These are phyloP conservation scores for Elaeis oleifera DNA, from an alignment of 202 grass and related monocot genomes.

Conservation along the genomic window DNA sequence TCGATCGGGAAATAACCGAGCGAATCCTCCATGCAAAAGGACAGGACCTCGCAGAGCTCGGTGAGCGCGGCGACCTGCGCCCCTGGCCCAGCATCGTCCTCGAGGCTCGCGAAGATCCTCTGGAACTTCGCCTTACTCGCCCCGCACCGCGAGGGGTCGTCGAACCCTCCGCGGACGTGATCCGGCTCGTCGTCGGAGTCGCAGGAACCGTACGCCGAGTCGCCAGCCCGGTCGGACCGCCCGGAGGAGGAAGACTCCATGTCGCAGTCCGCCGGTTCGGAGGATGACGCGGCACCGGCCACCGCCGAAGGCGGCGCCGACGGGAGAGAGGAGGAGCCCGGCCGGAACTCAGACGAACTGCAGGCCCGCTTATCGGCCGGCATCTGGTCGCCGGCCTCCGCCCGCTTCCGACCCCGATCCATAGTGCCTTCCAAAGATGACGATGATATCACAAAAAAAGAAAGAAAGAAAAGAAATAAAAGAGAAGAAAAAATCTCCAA, in stretches of 20 bases:
- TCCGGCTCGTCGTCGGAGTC: conserved; percentile 6
- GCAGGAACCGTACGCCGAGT: conserved; percentile 61
- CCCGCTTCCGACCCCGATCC: conserved; percentile 91
- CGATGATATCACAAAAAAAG: too few species aligned
- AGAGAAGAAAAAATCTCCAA: too few species aligned
- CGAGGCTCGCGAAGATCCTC: conserved; percentile 49
- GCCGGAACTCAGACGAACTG: conserved; percentile 20
- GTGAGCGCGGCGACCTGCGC: conserved; percentile 40
- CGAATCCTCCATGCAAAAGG: conserved; percentile 71
- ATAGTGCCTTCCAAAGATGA: conserved; percentile 19
- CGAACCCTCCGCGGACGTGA: conserved; percentile 15
- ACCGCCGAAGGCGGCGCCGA: conserved; percentile 5
- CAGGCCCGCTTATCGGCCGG: conserved; percentile 90
- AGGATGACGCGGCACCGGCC: conserved; percentile 1
- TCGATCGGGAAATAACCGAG: conserved; percentile 51
- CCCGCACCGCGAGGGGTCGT: conserved; percentile 18
- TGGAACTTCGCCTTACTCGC: conserved; percentile 31
- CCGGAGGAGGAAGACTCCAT: conserved; percentile 61
- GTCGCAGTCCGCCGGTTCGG: conserved; percentile 30
- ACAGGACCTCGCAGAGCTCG: conserved; percentile 90
- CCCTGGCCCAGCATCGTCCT: conserved; percentile 28
- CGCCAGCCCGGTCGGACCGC: conserved; percentile 28
- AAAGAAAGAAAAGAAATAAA: too few species aligned
- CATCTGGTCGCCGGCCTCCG: conserved; percentile 39
- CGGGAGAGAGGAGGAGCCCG: background rate